Evolutionary conservation across 345 rosid species (phyloP), one percentile per base, ranked within the genome.

Genomic region (Linum usitatissimum): DNA sequence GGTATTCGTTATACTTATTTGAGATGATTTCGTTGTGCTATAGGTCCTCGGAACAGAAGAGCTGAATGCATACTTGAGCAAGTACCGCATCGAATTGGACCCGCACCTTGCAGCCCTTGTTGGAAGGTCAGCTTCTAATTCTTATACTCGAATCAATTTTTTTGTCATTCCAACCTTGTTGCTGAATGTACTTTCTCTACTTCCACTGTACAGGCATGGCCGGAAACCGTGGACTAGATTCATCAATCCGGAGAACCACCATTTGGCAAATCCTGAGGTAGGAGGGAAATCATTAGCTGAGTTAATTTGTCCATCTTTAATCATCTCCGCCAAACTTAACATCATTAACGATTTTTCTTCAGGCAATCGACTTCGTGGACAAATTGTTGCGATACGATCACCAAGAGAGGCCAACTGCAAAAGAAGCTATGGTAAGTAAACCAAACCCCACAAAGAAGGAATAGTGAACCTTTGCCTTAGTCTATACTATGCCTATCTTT

Each of bases 291-390:
- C 18, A 17, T 45, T n/a, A 59, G 17, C 59, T 45, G 13, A 12
- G 0, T 9, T 18, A 8, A 36, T 18, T 64, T 39, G 3, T 6
- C 42, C 15, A 36, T 10, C 20, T 0, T 21, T 18, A 30, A 57
- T 59, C 18, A 31, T 13, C 38, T 9, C 2, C 57, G 10, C 39
- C 28, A 53, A 23, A 9, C 28, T 34, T 21, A 40, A 30, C 51
- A 53, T 55, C 20, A 36, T 28, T 57, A 3, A 38, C 18, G 57
- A 55, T 60, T 15, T 49, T 57, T 63, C 65, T 54, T 17, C 40
- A 93, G 99, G 97, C 99, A 69, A 71, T 93, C 53, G 97, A 93
- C 73, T 93, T 93, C 72, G 86, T 93, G 30, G 99, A 93, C 81
- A 93, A 86, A 78, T 78, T 93, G 84, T 79, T 93, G 72, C 83